phyloP scores from a whole-genome alignment of 345 rosid species.

The Sapria himalayana region DNA sequence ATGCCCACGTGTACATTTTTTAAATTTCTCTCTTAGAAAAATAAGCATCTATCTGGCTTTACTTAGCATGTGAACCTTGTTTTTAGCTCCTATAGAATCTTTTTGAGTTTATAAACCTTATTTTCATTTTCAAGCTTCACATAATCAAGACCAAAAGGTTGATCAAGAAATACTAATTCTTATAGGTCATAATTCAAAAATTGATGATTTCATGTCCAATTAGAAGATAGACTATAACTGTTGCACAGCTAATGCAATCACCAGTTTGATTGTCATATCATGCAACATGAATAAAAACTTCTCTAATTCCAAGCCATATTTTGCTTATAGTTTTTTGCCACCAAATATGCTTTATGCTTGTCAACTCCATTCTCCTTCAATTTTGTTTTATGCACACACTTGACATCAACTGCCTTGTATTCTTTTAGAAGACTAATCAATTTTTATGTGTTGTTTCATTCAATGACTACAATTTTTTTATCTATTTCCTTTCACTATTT shows the following conservation, averaged over 20 bases:
- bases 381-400: background rate
- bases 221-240: background rate
- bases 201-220: background rate
- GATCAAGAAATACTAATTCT: too few relatives aligned
- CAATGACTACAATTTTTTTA: background rate
- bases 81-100: background rate
- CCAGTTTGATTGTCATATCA: too few relatives aligned
- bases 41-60: background rate
- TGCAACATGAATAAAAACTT: background rate
- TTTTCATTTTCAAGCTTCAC: too few relatives aligned
- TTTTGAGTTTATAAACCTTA: background rate
- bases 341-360: background rate
- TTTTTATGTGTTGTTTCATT: background rate
- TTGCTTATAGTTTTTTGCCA: background rate
- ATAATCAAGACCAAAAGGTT: too few relatives aligned
- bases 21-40: background rate
- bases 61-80: too few relatives aligned
- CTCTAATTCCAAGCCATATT: background rate
- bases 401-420: background rate
- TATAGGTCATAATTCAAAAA: background rate
- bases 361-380: constrained; percentile 1
- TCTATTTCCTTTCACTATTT: background rate
- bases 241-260: background rate
- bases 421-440: background rate
- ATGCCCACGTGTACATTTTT: background rate